Evolutionary conservation across 495 filamentous ascomycete species (phyloP).

Genomic region (Cryomyces antarcticus): DNA sequence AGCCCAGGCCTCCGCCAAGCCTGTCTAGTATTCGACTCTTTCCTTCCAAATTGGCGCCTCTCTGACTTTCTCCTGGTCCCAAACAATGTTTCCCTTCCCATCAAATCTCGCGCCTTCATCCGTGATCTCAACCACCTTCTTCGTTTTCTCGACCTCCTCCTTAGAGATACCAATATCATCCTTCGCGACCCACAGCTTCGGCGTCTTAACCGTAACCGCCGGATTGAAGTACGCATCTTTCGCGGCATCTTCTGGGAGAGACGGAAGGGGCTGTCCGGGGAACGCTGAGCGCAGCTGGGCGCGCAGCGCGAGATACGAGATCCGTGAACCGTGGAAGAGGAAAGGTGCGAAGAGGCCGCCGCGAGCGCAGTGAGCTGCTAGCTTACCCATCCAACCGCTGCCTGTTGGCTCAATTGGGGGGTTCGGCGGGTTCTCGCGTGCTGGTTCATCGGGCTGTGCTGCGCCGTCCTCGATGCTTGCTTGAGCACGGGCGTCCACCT

Average conservation of each 20-base stretch:
- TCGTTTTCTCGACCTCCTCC: conserved; percentile 56
- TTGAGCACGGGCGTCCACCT: conserved; percentile 9
- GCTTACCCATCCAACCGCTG: not conserved
- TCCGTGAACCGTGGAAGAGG: conserved; percentile 1
- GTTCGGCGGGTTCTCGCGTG: not conserved
- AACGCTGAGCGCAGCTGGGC: conserved; percentile 3
- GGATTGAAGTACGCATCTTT: conserved; percentile 62
- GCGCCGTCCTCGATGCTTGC: not conserved
- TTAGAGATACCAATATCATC: conserved; percentile 55
- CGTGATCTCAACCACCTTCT: conserved; percentile 49
- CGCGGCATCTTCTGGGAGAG: conserved; percentile 6
- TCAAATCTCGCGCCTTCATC: conserved; percentile 68
- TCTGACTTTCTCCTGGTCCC: conserved; percentile 48
- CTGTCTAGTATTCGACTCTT: no score
- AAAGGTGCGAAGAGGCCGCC: not conserved
- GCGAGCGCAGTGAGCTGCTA: not conserved
- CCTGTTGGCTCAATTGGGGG: not conserved
- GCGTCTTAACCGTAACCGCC: conserved; percentile 37
- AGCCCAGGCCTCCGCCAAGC: no score
- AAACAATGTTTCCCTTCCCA: conserved; percentile 58
- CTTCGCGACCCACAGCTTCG: conserved; percentile 67
- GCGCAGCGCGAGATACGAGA: conserved; percentile 6
- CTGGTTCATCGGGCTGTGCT: not conserved
- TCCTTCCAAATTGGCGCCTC: conserved; percentile 60
- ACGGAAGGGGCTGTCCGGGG: conserved; percentile 7